A percentile compares a stretch with the other conserved stretches of the same genome.
Conservation (phyloP, 495 filamentous ascomycete species). For the Cenococcum geophilum region DNA sequence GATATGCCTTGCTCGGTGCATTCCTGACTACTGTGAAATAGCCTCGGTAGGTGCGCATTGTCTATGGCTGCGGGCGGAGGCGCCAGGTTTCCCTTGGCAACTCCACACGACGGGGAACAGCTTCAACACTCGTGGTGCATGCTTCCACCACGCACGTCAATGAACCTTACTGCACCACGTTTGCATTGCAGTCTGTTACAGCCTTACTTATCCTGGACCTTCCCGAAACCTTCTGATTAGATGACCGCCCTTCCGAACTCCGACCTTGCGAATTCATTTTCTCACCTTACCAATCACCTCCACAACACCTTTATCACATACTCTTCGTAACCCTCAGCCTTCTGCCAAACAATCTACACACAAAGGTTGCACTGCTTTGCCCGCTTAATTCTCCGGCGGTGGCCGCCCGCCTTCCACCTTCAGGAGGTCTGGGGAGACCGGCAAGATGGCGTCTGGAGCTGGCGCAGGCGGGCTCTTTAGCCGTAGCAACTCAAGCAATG, state of each 20-base stretch:
- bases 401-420: conserved; percentile 24
- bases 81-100: not conserved
- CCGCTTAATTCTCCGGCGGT: conserved; percentile 29
- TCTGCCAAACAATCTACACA: not conserved
- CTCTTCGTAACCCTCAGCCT: not conserved
- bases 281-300: not conserved
- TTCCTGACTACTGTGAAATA: too few relatives aligned
- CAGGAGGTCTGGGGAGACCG: conserved; percentile 16
- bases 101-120: not conserved
- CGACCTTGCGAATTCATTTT: not conserved
- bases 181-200: not conserved
- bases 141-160: conserved; percentile 1
- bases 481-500: conserved; percentile 34
- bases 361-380: conserved; percentile 15
- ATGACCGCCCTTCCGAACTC: not conserved
- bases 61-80: not conserved
- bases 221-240: conserved; percentile 2
- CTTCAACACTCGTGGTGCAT: not conserved
- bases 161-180: not conserved
- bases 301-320: not conserved
- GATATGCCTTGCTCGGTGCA: too few relatives aligned
- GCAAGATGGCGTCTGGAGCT: conserved; percentile 35
- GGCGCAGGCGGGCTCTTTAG: conserved; percentile 38
- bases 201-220: not conserved
- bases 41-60: not conserved